Percentiles rank a stretch among this genome's conserved stretches.
phyloP scores from a whole-genome alignment of 176 grass and related monocot genomes.

The Oropetium thomaeum region DNA sequence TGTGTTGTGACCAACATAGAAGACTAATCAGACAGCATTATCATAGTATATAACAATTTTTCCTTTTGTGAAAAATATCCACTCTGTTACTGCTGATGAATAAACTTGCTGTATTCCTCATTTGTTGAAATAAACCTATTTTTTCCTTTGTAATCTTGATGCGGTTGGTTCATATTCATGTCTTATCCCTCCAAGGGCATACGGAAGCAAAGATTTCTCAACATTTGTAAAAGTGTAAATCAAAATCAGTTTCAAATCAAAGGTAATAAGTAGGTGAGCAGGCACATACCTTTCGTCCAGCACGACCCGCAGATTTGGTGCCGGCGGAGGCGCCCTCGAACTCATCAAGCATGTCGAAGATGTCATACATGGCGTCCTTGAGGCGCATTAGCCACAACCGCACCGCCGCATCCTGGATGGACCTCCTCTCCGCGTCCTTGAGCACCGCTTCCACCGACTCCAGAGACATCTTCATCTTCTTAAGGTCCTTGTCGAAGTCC shows the following conservation, averaged over 20 bases:
- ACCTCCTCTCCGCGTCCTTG: not conserved
- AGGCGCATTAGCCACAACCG: conserved; percentile 1
- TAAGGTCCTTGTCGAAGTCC: not conserved
- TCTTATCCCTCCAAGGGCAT: not conserved
- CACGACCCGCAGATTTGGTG: not conserved
- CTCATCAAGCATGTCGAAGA: conserved; percentile 1
- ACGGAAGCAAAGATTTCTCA: not conserved
- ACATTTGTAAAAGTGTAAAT: not conserved
- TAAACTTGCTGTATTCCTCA: not conserved
- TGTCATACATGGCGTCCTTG: not conserved
- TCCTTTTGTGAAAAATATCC: too few relatives aligned
- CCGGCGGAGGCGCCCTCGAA: not conserved
- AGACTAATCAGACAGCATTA: not conserved
- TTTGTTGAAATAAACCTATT: not conserved
- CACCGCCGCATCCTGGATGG: not conserved
- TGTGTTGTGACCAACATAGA: too few relatives aligned
- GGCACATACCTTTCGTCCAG: not conserved
- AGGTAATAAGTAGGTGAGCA: not conserved
- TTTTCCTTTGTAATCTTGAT: not conserved
- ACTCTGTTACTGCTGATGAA: not conserved
- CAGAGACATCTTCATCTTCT: not conserved
- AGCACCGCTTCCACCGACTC: not conserved
- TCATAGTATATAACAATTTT: too few relatives aligned
- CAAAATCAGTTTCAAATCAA: not conserved
- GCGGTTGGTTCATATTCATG: not conserved